Evolutionary conservation across 345 rosid genomes (phyloP), one percentile per base, ranked within the genome.

Genomic region (Lagerstroemia speciosa): DNA sequence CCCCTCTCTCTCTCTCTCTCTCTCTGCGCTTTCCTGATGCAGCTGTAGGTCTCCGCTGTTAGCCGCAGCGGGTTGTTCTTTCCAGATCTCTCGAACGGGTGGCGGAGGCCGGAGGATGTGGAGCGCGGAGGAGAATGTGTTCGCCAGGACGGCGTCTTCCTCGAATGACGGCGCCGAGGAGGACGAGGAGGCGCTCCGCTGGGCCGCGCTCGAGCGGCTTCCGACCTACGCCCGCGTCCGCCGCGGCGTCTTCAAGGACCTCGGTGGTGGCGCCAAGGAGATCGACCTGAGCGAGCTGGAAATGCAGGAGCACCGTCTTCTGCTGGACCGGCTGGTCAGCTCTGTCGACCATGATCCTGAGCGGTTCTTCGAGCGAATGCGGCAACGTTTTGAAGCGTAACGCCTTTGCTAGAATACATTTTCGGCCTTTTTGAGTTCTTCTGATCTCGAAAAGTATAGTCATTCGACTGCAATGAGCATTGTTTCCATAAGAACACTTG

Each of bases 191-290:
- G 92, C 87, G 64, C 87, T 93, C 3, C 89, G 83, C 24, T 93
- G 96, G 97, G 99, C 90, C 22, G 99, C 95, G 70, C 70, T 94
- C 50, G 93, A 94, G 85, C 80, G 99, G 36, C 77, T 94, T 48
- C 99, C 99, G 6, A 91, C 97, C 22, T 88, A 89, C 70, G 62
- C 78, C 3, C 75, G 97, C 9, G 89, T 79, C 24, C 88, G 99
- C 16, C 78, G 93, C 8, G 96, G 93, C 32, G 88, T 94, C 61
- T 94, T 89, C 77, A 82, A 62, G 81, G 86, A 87, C 72, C 57
- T 84, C 69, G 79, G 73, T 19, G 99, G 99, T 3, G 93, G 82
- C n/a, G 66, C 74, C 8, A 84, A 72, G 75, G 97, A 87, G 85
- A 78, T 91, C 68, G 86, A 78, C 19, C 83, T 93, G 12, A 80